Conservation (phyloP, 2,329 filamentous ascomycete species). For the Corinectria fuckeliana region DNA sequence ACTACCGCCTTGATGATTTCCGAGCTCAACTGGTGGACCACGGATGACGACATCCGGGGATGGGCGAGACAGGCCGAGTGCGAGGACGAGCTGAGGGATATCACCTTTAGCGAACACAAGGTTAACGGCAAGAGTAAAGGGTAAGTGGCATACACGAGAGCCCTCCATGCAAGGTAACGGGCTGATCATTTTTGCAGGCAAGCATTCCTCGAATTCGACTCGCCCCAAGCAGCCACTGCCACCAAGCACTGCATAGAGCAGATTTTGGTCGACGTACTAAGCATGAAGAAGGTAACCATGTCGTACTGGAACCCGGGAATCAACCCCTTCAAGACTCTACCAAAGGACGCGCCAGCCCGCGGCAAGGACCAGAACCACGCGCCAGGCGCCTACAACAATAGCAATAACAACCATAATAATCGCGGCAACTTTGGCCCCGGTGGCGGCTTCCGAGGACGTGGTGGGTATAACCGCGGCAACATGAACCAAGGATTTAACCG, state of each 20-base stretch:
- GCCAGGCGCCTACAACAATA: conserved; percentile 56
- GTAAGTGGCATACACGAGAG: conserved; percentile 56
- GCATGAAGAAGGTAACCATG: conserved; percentile 74
- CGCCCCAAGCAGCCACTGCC: conserved; percentile 84
- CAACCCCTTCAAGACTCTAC: conserved; percentile 90
- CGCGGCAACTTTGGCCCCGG: conserved; percentile 45
- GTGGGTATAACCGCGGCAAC: conserved; percentile 50
- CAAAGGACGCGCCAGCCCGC: conserved; percentile 77
- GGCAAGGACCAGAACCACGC: conserved; percentile 69
- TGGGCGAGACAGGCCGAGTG: conserved; percentile 82
- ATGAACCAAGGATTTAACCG: conserved; percentile 51
- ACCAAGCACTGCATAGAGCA: conserved; percentile 82
- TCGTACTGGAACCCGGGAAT: conserved; percentile 77
- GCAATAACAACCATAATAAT: conserved; percentile 38
- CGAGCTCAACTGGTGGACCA: conserved; percentile 96
- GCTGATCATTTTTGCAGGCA: conserved; percentile 52
- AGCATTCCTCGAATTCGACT: conserved; percentile 85
- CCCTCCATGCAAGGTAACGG: neutral
- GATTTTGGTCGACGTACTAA: conserved; percentile 56
- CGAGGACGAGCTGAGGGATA: conserved; percentile 86
- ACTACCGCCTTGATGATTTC: conserved; percentile 82
- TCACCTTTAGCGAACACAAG: conserved; percentile 98
- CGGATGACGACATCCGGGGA: conserved; percentile 90
- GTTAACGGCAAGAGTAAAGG: conserved; percentile 99
- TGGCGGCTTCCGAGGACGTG: conserved; percentile 58